Evolutionary conservation across 768 basidiomycete species (phyloP).

Genomic region (Pisolithus marmoratus): DNA sequence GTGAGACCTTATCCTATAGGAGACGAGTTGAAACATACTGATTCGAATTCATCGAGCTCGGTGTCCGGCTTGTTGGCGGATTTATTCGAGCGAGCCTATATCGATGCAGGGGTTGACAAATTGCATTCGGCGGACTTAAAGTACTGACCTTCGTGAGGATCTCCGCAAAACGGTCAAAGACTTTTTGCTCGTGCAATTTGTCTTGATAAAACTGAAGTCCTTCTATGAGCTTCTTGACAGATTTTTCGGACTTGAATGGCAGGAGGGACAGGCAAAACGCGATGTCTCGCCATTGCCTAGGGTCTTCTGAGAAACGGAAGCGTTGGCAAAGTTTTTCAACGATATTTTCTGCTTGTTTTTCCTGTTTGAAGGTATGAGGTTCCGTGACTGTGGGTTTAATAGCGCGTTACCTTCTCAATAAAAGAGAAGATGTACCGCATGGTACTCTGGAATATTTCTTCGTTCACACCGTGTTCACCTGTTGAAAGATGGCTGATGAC

Average conservation of each 20-base stretch:
- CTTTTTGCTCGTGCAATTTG: conserved; percentile 84
- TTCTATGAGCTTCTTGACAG: conserved; percentile 94
- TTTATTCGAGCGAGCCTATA: conserved; percentile 82
- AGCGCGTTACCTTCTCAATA: conserved; percentile 81
- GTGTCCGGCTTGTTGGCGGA: conserved; percentile 88
- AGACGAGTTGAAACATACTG: conserved; percentile 36
- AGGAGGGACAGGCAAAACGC: conserved; percentile 91
- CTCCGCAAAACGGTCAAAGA: conserved; percentile 79
- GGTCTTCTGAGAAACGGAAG: conserved; percentile 82
- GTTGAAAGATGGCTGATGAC: conserved; percentile 94
- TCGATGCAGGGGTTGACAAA: background rate
- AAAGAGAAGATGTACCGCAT: conserved; percentile 95
- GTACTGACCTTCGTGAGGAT: conserved; percentile 77
- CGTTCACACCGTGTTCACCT: conserved; percentile 88
- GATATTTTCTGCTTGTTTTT: conserved; percentile 96
- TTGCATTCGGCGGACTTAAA: background rate
- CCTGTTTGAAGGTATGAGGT: conserved; percentile 38
- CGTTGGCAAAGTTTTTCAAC: conserved; percentile 97
- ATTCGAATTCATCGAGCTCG: conserved; percentile 93
- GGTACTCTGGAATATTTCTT: conserved; percentile 86
- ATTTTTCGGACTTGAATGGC: conserved; percentile 95
- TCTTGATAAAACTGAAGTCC: conserved; percentile 90
- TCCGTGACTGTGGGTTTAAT: background rate
- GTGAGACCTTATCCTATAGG: background rate
- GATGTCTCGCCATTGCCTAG: conserved; percentile 96